Conservation (phyloP, 495 filamentous ascomycete genomes). For the Annulohypoxylon nitens region DNA sequence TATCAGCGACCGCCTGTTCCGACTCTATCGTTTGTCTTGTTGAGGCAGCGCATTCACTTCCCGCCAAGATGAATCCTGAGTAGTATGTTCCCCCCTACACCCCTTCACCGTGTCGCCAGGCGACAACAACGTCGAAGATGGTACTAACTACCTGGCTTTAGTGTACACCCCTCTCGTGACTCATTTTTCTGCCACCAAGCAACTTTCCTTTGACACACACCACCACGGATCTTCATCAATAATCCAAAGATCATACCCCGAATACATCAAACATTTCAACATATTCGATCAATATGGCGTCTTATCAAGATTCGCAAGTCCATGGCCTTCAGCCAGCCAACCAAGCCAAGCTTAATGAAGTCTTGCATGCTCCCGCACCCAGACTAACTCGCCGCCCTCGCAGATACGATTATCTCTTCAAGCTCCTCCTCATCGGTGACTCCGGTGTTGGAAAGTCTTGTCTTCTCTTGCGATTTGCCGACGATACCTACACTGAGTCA, state of each 20-base stretch:
- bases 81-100: constrained; percentile 72
- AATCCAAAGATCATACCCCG: background rate
- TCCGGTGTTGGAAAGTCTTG: constrained; percentile 99
- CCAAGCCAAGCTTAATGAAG: constrained; percentile 42
- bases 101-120: constrained; percentile 29
- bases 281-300: constrained; percentile 40
- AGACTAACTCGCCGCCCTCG: constrained; percentile 36
- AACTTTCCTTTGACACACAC: constrained; percentile 16
- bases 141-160: constrained; percentile 39
- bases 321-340: constrained; percentile 35
- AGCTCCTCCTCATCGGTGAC: constrained; percentile 99
- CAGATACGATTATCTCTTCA: constrained; percentile 99
- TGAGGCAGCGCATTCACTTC: constrained; percentile 40
- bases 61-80: constrained; percentile 90
- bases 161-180: constrained; percentile 46
- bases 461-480: constrained; percentile 94
- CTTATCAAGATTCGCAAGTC: background rate
- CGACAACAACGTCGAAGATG: constrained; percentile 38
- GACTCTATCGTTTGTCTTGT: constrained; percentile 31
- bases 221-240: constrained; percentile 10
- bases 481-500: constrained; percentile 99
- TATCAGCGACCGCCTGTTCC: constrained; percentile 31
- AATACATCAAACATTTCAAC: constrained; percentile 23
- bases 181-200: constrained; percentile 2
- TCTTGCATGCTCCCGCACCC: constrained; percentile 35